phyloP scores from a whole-genome alignment of 139 green algal species.

The Chlamydomonas schloesseri region DNA sequence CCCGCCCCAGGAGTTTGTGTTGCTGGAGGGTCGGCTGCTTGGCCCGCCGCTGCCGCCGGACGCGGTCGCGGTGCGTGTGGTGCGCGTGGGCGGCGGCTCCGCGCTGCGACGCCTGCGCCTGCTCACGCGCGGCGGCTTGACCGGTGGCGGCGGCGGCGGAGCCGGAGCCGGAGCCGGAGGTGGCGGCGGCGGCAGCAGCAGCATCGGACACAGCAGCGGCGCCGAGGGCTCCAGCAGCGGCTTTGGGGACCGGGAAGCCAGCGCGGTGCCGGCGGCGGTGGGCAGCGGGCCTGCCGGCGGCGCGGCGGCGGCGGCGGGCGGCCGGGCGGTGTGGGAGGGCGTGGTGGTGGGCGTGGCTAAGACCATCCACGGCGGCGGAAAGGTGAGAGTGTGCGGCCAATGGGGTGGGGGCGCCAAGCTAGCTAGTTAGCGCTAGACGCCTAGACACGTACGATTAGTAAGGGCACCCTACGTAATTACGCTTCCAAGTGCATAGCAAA shows the following conservation, averaged over 20 bases:
- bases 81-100: conserved; percentile 37
- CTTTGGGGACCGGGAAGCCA: neutral
- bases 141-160: no score
- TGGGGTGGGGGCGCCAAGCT: no score
- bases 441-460: no score
- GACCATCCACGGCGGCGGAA: conserved; percentile 18
- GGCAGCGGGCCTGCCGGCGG: neutral
- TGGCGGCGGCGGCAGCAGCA: no score
- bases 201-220: no score
- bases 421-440: no score
- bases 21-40: neutral
- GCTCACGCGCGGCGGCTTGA: neutral
- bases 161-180: neutral
- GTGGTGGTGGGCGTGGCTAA: neutral
- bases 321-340: neutral
- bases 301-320: neutral
- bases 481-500: no score
- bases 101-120: conserved; percentile 8
- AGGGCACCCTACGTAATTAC: no score
- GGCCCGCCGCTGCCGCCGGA: neutral
- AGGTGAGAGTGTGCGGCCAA: neutral
- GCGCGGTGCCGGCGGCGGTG: neutral
- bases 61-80: neutral
- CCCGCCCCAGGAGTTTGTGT: conserved; percentile 24
- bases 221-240: no score